These are phyloP conservation scores for Thelonectria blattea DNA, from an alignment of 2,329 filamentous ascomycete species.

Conservation along the genomic window DNA sequence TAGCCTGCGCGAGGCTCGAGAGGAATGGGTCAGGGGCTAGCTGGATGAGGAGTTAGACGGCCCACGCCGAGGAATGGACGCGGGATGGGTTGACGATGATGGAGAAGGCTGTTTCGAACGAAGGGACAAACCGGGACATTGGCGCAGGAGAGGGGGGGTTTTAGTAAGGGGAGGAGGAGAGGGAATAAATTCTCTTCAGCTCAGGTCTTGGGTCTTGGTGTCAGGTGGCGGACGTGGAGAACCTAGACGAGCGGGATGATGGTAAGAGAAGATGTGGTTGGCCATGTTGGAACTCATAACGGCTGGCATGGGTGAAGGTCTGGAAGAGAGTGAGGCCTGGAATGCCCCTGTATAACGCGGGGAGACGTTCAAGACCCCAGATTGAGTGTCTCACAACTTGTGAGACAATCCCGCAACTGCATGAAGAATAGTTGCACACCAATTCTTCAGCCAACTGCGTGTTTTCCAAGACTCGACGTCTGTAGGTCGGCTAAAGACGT, in stretches of 20 bases:
- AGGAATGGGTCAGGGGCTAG: too few relatives aligned
- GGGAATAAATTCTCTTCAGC: slow-evolving; percentile 26
- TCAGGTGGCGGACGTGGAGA: background rate
- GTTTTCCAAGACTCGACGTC: background rate
- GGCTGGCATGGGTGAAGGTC: too few relatives aligned
- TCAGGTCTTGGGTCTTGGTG: background rate
- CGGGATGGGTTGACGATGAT: slow-evolving; percentile 24
- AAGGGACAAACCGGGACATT: slow-evolving; percentile 35
- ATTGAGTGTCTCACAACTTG: too few relatives aligned
- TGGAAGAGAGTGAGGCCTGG: too few relatives aligned
- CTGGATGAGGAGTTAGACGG: slow-evolving; percentile 35
- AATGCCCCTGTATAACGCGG: too few relatives aligned
- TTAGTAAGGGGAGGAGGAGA: slow-evolving; percentile 11
- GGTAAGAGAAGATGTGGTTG: background rate
- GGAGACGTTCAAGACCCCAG: too few relatives aligned
- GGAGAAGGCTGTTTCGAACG: slow-evolving; percentile 19
- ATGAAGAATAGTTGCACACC: background rate
- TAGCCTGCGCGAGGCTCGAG: too few relatives aligned
- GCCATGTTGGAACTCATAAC: too few relatives aligned
- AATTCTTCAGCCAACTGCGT: background rate
- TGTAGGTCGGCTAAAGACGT: background rate
- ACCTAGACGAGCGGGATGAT: slow-evolving; percentile 11
- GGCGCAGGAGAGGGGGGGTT: slow-evolving; percentile 19
- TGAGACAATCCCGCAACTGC: too few relatives aligned
- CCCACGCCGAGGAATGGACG: slow-evolving; percentile 36